Base-by-base conservation (phyloP, 2,329 filamentous ascomycete genomes). In the Talaromyces sp. region DNA sequence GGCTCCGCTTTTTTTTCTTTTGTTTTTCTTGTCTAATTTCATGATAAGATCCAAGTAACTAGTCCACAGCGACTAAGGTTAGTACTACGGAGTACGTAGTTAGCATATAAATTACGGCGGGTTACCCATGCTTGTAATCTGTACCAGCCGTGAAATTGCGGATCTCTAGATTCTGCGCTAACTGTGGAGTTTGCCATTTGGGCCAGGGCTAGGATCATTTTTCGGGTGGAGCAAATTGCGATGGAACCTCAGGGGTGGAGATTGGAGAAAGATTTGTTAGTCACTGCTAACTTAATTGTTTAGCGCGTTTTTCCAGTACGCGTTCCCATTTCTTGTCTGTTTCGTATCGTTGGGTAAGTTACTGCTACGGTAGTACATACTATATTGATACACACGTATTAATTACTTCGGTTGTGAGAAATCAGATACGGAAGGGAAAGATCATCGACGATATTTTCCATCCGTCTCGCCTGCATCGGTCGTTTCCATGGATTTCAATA, bases 71-170 rank as follows among this genome's bases (percentile, higher is more conserved):
- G n/a, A 27, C 19, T 49, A 49, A 25, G 45, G 13, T 49, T 49
- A 51, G 25, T 51, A 27, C n/a, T n/a, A n/a, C n/a, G n/a, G n/a
- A n/a, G n/a, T n/a, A n/a, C 43, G 43, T 53, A 19, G 51, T 36
- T 36, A 38, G 53, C 17, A 25, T 40, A 29, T 65, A 59, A 60
- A 56, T 65, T 60, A 59, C 56, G 36, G 40, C 22, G 17, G 15
- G 4, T 22, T 47, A 49, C 49, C 62, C 17, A 61, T n/a, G 59
- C 63, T 45, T 36, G 53, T 56, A 54, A 56, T 56, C 29, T 22
- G 58, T 65, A 65, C 64, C 51, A 22, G 58, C 36, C 51, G 64
- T 43, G 64, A 62, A 56, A 49, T 36, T 56, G 64, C 64, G 64
- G 64, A 62, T 65, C 64, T 65, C 51, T 45, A 45, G 53, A 56